Evolutionary conservation across 179 eudicot species (phyloP).

Genomic region (Beta macrorhiza): DNA sequence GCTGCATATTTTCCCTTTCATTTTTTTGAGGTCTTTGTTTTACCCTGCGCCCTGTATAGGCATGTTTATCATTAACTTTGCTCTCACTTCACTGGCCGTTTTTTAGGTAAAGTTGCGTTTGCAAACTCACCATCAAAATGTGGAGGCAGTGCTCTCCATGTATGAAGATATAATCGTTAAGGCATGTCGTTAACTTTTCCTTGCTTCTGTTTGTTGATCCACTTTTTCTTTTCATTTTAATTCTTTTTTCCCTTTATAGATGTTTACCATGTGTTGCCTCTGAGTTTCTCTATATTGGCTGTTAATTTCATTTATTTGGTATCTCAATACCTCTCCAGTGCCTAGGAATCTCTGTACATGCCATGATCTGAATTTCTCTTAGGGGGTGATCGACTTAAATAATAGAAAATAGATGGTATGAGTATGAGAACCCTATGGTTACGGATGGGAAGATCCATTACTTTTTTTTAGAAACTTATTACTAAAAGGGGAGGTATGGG

Average conservation of each 20-base stretch:
- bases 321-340: neutral
- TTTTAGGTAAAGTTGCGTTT: constrained; percentile 85
- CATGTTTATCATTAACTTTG: constrained; percentile 1
- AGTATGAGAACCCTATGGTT: too few relatives aligned
- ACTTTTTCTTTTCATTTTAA: neutral
- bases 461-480: too few relatives aligned
- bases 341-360: too few relatives aligned
- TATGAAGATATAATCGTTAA: constrained; percentile 65
- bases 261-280: neutral
- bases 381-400: too few relatives aligned
- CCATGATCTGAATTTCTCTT: too few relatives aligned
- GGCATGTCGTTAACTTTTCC: constrained; percentile 40
- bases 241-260: neutral
- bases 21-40: too few relatives aligned
- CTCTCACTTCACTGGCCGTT: constrained; percentile 3
- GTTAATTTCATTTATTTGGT: neutral
- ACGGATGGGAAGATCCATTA: too few relatives aligned
- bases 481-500: too few relatives aligned
- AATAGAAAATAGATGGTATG: too few relatives aligned
- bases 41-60: too few relatives aligned
- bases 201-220: neutral
- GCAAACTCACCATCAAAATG: constrained; percentile 86
- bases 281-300: neutral
- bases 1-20: too few relatives aligned
- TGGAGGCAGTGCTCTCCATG: constrained; percentile 85